Percentiles rank a stretch among this genome's conserved stretches.
Conservation (phyloP, 2,329 filamentous ascomycete genomes). For the Rasamsonia emersonii region DNA sequence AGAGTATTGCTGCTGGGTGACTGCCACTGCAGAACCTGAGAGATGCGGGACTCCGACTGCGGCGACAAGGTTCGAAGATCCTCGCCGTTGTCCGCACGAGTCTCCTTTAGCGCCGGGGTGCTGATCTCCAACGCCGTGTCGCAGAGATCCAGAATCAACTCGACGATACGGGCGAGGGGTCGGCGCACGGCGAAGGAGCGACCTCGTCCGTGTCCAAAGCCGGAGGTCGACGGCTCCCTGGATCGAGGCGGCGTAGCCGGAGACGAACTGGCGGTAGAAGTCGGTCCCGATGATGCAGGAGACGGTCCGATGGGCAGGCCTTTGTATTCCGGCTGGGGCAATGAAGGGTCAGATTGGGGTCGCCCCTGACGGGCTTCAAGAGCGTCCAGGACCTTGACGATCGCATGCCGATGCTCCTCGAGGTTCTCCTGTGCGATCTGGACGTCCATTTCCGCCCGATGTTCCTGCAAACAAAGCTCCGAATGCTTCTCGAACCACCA, state of each 20-base stretch:
- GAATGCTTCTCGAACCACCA: slow-evolving; percentile 99
- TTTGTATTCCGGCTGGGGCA: slow-evolving; percentile 72
- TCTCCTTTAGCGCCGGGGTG: slow-evolving; percentile 85
- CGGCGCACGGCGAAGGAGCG: slow-evolving; percentile 86
- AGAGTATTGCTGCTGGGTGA: slow-evolving; percentile 84
- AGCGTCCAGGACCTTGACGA: slow-evolving; percentile 90
- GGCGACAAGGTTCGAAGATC: slow-evolving; percentile 91
- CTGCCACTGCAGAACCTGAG: slow-evolving; percentile 93
- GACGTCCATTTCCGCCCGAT: slow-evolving; percentile 94
- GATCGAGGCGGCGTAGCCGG: slow-evolving; percentile 58
- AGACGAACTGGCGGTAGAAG: slow-evolving; percentile 62
- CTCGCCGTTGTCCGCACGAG: slow-evolving; percentile 52
- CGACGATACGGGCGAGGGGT: slow-evolving; percentile 86
- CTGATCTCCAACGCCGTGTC: slow-evolving; percentile 94
- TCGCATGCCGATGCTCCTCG: slow-evolving; percentile 84
- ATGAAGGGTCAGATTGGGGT: slow-evolving; percentile 33
- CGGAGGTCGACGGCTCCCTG: slow-evolving; percentile 55
- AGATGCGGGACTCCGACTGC: slow-evolving; percentile 88
- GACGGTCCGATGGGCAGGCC: slow-evolving; percentile 73
- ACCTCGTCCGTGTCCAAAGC: slow-evolving; percentile 69
- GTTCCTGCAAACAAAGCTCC: slow-evolving; percentile 89
- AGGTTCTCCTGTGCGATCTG: slow-evolving; percentile 90
- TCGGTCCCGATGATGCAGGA: slow-evolving; percentile 57
- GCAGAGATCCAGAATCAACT: slow-evolving; percentile 87
- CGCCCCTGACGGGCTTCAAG: slow-evolving; percentile 58